Percentiles rank a stretch among this genome's conserved stretches.
phyloP scores from a whole-genome alignment of 495 filamentous ascomycete species.

The Durotheca rogersii region DNA sequence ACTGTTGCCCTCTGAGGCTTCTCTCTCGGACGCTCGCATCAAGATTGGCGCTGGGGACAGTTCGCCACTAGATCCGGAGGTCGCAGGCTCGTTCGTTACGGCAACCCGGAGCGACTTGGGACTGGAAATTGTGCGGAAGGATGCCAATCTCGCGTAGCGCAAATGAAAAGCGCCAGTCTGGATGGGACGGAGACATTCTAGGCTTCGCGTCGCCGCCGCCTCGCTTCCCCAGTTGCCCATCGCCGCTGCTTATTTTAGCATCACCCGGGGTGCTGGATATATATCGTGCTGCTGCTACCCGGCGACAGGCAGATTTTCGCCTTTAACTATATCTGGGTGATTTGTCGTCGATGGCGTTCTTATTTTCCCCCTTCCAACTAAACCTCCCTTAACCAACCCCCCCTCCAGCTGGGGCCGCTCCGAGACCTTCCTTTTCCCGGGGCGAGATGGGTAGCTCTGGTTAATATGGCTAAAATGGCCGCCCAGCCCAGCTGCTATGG shows the following conservation, averaged over 20 bases:
- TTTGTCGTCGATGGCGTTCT: too few relatives aligned
- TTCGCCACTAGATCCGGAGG: background rate
- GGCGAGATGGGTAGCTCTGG: constrained; percentile 16
- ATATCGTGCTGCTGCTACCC: too few relatives aligned
- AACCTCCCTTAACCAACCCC: too few relatives aligned
- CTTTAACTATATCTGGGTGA: constrained; percentile 22
- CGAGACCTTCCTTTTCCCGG: constrained; percentile 20
- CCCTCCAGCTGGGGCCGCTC: constrained; percentile 17
- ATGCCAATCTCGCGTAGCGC: constrained; percentile 14
- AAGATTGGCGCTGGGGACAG: constrained; percentile 12
- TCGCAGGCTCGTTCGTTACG: constrained; percentile 12
- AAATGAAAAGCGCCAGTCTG: constrained; percentile 30
- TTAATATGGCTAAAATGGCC: constrained; percentile 30
- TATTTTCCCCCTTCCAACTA: too few relatives aligned
- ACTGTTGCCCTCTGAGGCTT: constrained; percentile 4
- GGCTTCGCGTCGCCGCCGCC: constrained; percentile 16
- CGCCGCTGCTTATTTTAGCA: constrained; percentile 23
- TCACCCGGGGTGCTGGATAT: constrained; percentile 23
- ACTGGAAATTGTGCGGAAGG: too few relatives aligned
- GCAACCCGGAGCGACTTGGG: background rate
- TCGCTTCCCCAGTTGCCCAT: constrained; percentile 4
- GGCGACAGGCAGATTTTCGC: too few relatives aligned
- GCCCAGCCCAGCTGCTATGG: too few relatives aligned
- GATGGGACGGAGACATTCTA: constrained; percentile 33
- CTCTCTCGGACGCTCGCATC: constrained; percentile 14